Evolutionary conservation across 2,329 filamentous ascomycete species (phyloP).

Genomic region (Fusarium nematophilum): DNA sequence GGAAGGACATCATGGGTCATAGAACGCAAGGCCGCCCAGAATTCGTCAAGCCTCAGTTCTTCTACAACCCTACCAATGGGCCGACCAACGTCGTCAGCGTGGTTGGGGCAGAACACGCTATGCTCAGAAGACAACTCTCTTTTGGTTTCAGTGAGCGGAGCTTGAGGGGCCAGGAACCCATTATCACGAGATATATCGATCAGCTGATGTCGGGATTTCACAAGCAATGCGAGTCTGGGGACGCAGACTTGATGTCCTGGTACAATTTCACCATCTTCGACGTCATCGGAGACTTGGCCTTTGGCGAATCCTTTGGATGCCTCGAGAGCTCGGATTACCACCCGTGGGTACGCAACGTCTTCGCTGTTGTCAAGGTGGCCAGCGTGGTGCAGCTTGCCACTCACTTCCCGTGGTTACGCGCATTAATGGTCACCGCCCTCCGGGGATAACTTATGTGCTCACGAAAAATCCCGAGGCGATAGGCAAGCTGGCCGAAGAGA

Average conservation of each 20-base stretch:
- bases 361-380: no score
- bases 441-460: no score
- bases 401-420: no score
- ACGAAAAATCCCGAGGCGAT: no score
- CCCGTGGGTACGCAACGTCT: no score
- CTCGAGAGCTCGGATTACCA: no score
- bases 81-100: neutral
- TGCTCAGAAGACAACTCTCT: neutral
- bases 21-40: neutral
- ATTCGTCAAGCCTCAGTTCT: neutral
- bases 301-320: no score
- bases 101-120: neutral
- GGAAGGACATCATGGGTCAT: neutral
- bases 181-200: conserved; percentile 9
- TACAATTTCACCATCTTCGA: no score
- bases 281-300: no score
- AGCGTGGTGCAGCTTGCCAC: no score
- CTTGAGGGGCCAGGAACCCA: conserved; percentile 1
- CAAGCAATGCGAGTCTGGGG: conserved; percentile 1
- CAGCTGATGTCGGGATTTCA: neutral
- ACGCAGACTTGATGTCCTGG: conserved; percentile 41
- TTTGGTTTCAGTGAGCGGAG: conserved; percentile 3
- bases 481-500: no score
- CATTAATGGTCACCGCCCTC: no score
- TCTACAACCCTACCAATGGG: neutral